A percentile compares a stretch with the other conserved stretches of the same genome.
Conservation (phyloP, 164 flowering plant genomes). For the Stephania cephalantha region DNA sequence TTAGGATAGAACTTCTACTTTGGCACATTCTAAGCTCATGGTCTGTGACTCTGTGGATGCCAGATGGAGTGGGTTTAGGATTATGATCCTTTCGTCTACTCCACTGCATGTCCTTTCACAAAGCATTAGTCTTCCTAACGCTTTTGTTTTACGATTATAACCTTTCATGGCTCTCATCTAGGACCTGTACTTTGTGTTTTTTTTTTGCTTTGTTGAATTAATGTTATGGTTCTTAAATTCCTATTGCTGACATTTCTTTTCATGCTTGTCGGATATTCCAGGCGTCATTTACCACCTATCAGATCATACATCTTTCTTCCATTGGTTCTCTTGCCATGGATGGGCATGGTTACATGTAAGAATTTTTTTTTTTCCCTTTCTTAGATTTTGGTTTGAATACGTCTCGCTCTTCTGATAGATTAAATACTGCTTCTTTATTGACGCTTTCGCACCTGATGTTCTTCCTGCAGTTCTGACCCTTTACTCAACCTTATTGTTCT, state of each 20-base stretch:
- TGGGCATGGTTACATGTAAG: conserved; percentile 67
- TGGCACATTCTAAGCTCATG: too few species aligned
- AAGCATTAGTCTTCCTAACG: neutral
- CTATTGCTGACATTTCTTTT: conserved; percentile 1
- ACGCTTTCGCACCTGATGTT: neutral
- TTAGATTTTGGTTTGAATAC: neutral
- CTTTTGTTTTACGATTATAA: neutral
- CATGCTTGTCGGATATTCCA: conserved; percentile 19
- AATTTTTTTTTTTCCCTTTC: neutral
- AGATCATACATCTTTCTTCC: conserved; percentile 61
- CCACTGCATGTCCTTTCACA: neutral
- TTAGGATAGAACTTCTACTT: too few species aligned
- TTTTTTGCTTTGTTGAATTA: neutral
- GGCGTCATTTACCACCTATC: conserved; percentile 76
- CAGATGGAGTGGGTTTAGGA: too few species aligned
- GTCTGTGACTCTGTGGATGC: too few species aligned
- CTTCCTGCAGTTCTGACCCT: neutral
- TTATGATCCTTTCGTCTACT: too few species aligned
- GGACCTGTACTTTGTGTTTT: neutral
- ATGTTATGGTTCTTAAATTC: neutral
- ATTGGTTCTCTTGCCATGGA: conserved; percentile 68
- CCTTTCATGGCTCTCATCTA: neutral
- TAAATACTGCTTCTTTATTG: too few species aligned
- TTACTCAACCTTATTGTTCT: conserved; percentile 3
- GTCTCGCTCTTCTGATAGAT: too few species aligned